Percentiles rank a stretch among this genome's conserved stretches.
phyloP scores from a whole-genome alignment of 2,329 filamentous ascomycete species.

The Xylariaceae sp. region DNA sequence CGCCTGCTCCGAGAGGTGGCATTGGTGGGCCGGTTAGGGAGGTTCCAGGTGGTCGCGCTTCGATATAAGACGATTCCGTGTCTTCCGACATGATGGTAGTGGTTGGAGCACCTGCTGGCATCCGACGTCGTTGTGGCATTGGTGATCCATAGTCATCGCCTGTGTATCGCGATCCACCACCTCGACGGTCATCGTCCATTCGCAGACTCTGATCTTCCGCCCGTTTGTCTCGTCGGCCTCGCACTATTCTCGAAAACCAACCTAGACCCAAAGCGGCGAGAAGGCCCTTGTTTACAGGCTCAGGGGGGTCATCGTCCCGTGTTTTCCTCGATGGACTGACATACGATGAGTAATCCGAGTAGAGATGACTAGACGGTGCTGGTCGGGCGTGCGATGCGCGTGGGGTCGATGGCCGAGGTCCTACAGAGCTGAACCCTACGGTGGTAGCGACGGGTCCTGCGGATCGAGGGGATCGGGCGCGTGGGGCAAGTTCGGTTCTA shows the following conservation, averaged over 20 bases:
- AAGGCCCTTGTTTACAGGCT: slow-evolving; percentile 51
- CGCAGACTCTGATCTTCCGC: slow-evolving; percentile 43
- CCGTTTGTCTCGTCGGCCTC: slow-evolving; percentile 49
- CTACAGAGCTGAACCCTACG: slow-evolving; percentile 43
- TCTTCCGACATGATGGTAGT: slow-evolving; percentile 28
- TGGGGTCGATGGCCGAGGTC: slow-evolving; percentile 42
- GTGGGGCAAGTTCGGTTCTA: slow-evolving; percentile 26
- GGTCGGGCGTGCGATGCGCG: slow-evolving; percentile 42
- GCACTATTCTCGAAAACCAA: slow-evolving; percentile 62
- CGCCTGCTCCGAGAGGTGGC: slow-evolving; percentile 33
- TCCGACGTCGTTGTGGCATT: slow-evolving; percentile 34
- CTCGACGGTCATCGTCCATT: slow-evolving; percentile 47
- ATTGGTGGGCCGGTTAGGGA: slow-evolving; percentile 33
- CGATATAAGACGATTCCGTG: slow-evolving; percentile 37
- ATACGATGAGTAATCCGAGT: slow-evolving; percentile 56
- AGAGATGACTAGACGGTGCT: slow-evolving; percentile 42
- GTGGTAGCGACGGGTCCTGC: slow-evolving; percentile 40
- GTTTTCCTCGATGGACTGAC: slow-evolving; percentile 57
- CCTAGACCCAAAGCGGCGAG: slow-evolving; percentile 60
- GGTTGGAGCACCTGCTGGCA: slow-evolving; percentile 26
- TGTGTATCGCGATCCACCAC: slow-evolving; percentile 60
- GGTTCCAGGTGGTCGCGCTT: slow-evolving; percentile 34
- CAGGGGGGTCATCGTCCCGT: slow-evolving; percentile 36
- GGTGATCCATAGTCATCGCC: slow-evolving; percentile 58
- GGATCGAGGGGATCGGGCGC: slow-evolving; percentile 38